Evolutionary conservation across 2,329 filamentous ascomycete genomes (phyloP), one percentile per base, ranked within the genome.

Genomic region (Colletotrichum navitas): DNA sequence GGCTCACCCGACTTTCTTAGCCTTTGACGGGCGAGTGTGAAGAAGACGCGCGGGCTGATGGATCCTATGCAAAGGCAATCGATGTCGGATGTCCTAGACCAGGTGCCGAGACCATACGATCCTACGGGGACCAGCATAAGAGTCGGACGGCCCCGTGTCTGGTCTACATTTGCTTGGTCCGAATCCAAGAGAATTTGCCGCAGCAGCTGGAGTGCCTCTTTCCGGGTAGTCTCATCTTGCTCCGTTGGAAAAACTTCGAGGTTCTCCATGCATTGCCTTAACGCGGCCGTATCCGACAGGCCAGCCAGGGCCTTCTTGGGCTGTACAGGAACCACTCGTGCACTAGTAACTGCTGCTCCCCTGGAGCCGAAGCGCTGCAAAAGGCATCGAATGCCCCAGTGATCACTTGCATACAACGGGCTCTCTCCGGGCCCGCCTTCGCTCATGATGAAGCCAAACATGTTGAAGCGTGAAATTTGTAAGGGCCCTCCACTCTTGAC

Each of bases 51-150:
- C 1, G 89, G 81, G 76, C 89, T 89, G 68, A 91, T 88, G 29
- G 86, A 84, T 1, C 90, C 89, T 72, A 93, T 87, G 74, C 87
- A 91, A 7, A 93, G 83, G 75, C 89, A 90, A 78, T 93, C 90
- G 8, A 93, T 84, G 74, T 92, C 89, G 1, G 90, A 92, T 0
- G 83, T 77, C 1, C 81, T 76, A 1, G 87, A 89, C 89, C 90
- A 92, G 3, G 90, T 86, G 12, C 87, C 87, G 3, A 93, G 80
- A 3, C 87, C 88, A 75, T 90, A 92, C 0, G 91, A 92, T 0
- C 91, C 91, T n/a, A 92, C 89, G 0, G 90, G 85, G 7, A 89
- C 83, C 10, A 92, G 76, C 1, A 90, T 80, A 47, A 91, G 77
- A 2, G 77, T 76, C 10, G 79, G 76, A 26, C 79, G 73, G 73